Conservation (phyloP, 345 rosid genomes). For the Combretum micranthum region DNA sequence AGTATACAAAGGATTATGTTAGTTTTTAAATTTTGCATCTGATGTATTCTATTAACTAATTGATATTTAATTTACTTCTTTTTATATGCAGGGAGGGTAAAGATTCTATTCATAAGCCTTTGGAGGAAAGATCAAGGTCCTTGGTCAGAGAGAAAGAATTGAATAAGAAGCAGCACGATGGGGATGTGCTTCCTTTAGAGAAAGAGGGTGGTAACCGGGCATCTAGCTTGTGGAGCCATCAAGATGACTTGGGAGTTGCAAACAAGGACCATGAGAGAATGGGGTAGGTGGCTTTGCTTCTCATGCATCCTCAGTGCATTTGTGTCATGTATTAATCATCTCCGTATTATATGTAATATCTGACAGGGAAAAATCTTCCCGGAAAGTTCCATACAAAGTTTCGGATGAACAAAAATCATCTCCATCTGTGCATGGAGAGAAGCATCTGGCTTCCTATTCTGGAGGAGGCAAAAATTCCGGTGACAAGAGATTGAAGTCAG, state of each 20-base stretch:
- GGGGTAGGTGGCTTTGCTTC: constrained; percentile 33
- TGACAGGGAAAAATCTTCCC: constrained; percentile 48
- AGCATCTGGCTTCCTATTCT: constrained; percentile 7
- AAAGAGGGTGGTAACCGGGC: constrained; percentile 14
- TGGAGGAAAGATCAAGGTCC: constrained; percentile 23
- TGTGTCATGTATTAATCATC: not conserved
- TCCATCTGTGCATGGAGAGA: constrained; percentile 22
- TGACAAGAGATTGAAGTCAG: constrained; percentile 26
- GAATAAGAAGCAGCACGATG: constrained; percentile 14
- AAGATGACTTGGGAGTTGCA: constrained; percentile 19
- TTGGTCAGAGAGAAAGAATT: constrained; percentile 22
- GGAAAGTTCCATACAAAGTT: constrained; percentile 23
- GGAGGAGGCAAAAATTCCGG: constrained; percentile 28
- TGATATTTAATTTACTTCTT: constrained; percentile 6
- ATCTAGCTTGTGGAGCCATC: constrained; percentile 17
- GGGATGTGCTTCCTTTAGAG: constrained; percentile 23
- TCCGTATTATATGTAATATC: constrained; percentile 14
- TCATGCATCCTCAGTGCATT: not conserved
- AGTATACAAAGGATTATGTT: not conserved
- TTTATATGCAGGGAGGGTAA: constrained; percentile 25
- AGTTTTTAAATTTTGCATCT: constrained; percentile 1
- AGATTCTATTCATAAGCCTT: constrained; percentile 24
- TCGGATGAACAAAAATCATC: constrained; percentile 37
- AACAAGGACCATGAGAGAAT: constrained; percentile 33
- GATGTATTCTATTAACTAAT: constrained; percentile 1